Evolutionary conservation across 75 land plant species (phyloP).

Genomic region (Pinus taeda): DNA sequence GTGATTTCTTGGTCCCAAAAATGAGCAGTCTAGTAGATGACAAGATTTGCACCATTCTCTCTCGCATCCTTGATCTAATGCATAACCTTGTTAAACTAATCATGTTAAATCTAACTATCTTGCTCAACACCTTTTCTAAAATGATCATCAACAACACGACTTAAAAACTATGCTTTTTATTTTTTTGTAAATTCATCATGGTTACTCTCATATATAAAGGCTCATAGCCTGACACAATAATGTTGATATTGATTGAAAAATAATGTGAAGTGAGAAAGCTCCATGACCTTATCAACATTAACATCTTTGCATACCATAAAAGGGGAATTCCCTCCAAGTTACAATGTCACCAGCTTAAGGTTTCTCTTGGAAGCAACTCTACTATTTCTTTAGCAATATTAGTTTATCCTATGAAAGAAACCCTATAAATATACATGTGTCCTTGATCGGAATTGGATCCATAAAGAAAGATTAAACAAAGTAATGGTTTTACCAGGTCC

Average conservation of each 20-base stretch:
- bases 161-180: slow-evolving; percentile 32
- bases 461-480: no score
- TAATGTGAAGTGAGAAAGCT: slow-evolving; percentile 52
- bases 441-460: no score
- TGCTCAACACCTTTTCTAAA: slow-evolving; percentile 48
- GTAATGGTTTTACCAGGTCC: no score
- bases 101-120: slow-evolving; percentile 11
- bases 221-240: slow-evolving; percentile 48
- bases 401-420: slow-evolving; percentile 51
- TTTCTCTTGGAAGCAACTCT: slow-evolving; percentile 41
- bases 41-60: no score
- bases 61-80: no score
- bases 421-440: slow-evolving; percentile 87
- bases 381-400: slow-evolving; percentile 28
- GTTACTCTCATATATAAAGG: slow-evolving; percentile 48
- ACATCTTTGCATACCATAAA: slow-evolving; percentile 47
- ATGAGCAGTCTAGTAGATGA: no score
- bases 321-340: slow-evolving; percentile 57
- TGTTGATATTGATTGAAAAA: slow-evolving; percentile 58
- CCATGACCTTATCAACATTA: slow-evolving; percentile 44
- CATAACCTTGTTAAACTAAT: no score
- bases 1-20: no score
- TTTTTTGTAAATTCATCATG: slow-evolving; percentile 55
- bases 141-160: slow-evolving; percentile 53
- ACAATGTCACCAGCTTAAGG: slow-evolving; percentile 45